Conservation (phyloP, 352 stramenopile genomes). For the Pythium chondricola region DNA sequence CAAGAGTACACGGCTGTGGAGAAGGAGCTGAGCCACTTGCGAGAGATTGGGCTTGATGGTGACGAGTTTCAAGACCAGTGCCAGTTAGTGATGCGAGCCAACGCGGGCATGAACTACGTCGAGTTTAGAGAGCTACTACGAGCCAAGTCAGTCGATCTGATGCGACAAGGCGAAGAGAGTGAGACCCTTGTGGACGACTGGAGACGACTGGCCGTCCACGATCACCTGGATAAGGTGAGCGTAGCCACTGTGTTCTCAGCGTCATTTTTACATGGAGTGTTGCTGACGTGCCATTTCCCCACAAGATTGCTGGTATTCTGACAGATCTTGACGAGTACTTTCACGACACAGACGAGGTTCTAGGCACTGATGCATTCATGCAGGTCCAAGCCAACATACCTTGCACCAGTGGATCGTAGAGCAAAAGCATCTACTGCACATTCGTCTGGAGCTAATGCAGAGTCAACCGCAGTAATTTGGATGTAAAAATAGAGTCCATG, state of each 20-base stretch:
- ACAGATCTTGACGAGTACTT: not conserved
- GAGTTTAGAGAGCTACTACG: conserved; percentile 56
- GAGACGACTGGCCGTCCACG: not conserved
- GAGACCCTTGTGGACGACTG: not conserved
- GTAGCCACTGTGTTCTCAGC: too few species aligned
- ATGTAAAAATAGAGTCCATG: too few species aligned
- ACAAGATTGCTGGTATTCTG: not conserved
- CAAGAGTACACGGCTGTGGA: conserved; percentile 52
- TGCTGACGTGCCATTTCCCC: not conserved
- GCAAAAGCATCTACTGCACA: too few species aligned
- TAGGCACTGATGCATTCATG: not conserved
- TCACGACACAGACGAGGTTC: not conserved
- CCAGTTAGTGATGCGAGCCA: conserved; percentile 68
- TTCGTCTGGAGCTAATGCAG: too few species aligned
- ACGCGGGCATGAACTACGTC: conserved; percentile 70
- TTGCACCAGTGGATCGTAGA: too few species aligned
- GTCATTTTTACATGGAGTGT: too few species aligned
- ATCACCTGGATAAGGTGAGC: conserved; percentile 8
- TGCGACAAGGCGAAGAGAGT: too few species aligned
- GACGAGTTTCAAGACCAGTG: conserved; percentile 60
- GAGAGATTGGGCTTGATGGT: conserved; percentile 48
- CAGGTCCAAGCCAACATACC: too few species aligned
- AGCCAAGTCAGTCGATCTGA: conserved; percentile 42
- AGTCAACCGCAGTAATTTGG: too few species aligned
- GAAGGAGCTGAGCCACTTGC: conserved; percentile 52